Evolutionary conservation across 345 rosid species (phyloP).

Genomic region (Bruguiera gymnorhiza): DNA sequence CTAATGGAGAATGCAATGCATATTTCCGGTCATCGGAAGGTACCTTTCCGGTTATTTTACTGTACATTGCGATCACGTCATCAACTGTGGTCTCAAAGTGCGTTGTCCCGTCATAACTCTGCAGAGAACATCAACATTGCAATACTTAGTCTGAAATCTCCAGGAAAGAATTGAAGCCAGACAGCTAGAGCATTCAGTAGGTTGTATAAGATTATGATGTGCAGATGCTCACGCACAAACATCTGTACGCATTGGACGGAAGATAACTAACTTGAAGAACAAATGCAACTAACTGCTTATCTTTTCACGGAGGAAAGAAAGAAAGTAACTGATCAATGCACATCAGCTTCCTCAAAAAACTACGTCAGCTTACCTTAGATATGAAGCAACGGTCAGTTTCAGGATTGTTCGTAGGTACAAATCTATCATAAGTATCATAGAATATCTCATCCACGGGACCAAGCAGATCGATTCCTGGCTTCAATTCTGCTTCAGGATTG

Average conservation of each 20-base stretch:
- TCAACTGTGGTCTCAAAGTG: slow-evolving; percentile 76
- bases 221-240: not conserved
- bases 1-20: not conserved
- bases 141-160: not conserved
- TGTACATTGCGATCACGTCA: slow-evolving; percentile 74
- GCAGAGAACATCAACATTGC: slow-evolving; percentile 19
- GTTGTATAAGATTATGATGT: no score
- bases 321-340: not conserved
- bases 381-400: slow-evolving; percentile 70
- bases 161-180: no score
- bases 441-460: slow-evolving; percentile 79
- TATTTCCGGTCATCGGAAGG: not conserved
- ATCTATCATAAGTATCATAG: slow-evolving; percentile 79
- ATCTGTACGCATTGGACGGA: not conserved
- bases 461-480: slow-evolving; percentile 76
- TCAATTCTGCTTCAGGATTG: slow-evolving; percentile 68
- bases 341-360: no score
- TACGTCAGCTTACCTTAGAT: slow-evolving; percentile 51
- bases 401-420: slow-evolving; percentile 51
- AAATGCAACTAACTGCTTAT: no score
- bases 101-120: slow-evolving; percentile 82
- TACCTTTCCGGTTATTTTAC: slow-evolving; percentile 88
- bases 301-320: not conserved
- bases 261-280: not conserved
- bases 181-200: no score